These are phyloP conservation scores for Trapa incisa DNA, from an alignment of 345 rosid genomes.

Conservation along the genomic window DNA sequence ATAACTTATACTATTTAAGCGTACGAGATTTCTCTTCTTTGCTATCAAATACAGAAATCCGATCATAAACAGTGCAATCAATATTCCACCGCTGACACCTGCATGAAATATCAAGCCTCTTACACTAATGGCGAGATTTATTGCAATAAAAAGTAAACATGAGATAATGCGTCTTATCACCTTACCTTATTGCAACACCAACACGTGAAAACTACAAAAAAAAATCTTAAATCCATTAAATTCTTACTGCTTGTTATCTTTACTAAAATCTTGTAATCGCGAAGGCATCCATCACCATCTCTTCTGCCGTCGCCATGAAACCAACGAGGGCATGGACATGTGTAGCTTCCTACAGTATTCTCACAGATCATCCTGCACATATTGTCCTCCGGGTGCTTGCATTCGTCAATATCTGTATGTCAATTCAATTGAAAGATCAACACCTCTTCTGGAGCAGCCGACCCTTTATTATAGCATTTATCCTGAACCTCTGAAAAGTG, in stretches of 20 bases:
- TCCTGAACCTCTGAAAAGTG: too few species aligned
- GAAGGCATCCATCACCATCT: conserved; percentile 6
- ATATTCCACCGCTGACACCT: conserved; percentile 3
- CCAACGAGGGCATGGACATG: conserved; percentile 22
- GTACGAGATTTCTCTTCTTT: conserved; percentile 10
- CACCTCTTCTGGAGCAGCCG: too few species aligned
- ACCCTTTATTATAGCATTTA: too few species aligned
- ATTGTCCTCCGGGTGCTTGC: neutral
- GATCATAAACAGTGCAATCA: neutral
- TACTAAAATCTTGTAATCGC: neutral
- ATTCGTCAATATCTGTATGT: conserved; percentile 21
- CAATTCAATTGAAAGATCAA: too few species aligned
- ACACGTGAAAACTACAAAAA: too few species aligned
- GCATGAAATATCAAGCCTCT: neutral
- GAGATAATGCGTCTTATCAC: too few species aligned
- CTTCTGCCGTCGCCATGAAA: conserved; percentile 16
- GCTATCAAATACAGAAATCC: conserved; percentile 1
- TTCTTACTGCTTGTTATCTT: conserved; percentile 9
- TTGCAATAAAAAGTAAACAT: too few species aligned
- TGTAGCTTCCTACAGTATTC: conserved; percentile 11
- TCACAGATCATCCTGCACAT: neutral
- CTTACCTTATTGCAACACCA: too few species aligned
- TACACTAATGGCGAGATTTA: neutral
- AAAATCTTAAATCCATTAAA: too few species aligned
- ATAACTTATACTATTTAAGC: too few species aligned